Evolutionary conservation across 176 grass and related monocot genomes (phyloP).

Genomic region (Eragrostis nindensis): DNA sequence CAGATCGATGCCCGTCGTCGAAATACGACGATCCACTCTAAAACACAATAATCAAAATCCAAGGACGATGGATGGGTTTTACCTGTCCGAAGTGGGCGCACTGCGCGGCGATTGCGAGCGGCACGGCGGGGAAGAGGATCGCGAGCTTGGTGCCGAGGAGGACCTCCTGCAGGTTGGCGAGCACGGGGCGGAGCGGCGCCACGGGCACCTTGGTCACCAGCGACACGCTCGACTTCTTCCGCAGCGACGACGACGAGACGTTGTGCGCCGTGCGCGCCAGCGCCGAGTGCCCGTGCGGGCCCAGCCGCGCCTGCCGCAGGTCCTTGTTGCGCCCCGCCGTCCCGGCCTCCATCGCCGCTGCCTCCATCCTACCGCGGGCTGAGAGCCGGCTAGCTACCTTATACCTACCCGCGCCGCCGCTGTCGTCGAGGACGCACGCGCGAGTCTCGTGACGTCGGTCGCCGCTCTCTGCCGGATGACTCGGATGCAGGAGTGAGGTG

Average conservation of each 20-base stretch:
- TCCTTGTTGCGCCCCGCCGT: background rate
- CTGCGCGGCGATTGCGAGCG: conserved; percentile 66
- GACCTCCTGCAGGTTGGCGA: conserved; percentile 86
- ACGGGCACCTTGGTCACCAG: conserved; percentile 75
- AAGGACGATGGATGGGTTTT: no score
- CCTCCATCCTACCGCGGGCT: no score
- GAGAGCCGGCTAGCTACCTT: no score
- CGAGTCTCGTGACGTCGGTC: no score
- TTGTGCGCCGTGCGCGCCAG: conserved; percentile 70
- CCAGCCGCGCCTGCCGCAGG: conserved; percentile 20
- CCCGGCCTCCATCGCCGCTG: conserved; percentile 22
- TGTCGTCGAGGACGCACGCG: no score
- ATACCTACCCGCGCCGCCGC: no score
- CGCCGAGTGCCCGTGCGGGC: conserved; percentile 39
- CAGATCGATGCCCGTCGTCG: no score
- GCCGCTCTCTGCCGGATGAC: no score
- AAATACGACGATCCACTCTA: background rate
- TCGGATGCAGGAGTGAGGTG: no score
- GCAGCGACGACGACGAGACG: conserved; percentile 84
- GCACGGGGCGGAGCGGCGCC: conserved; percentile 39
- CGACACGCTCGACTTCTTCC: conserved; percentile 72
- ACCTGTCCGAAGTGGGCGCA: conserved; percentile 64
- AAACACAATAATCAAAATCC: no score
- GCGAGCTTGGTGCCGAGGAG: conserved; percentile 92
- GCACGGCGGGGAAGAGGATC: conserved; percentile 74